These are phyloP conservation scores for Aspergillus baeticus DNA, from an alignment of 495 filamentous ascomycete species.

Conservation along the genomic window DNA sequence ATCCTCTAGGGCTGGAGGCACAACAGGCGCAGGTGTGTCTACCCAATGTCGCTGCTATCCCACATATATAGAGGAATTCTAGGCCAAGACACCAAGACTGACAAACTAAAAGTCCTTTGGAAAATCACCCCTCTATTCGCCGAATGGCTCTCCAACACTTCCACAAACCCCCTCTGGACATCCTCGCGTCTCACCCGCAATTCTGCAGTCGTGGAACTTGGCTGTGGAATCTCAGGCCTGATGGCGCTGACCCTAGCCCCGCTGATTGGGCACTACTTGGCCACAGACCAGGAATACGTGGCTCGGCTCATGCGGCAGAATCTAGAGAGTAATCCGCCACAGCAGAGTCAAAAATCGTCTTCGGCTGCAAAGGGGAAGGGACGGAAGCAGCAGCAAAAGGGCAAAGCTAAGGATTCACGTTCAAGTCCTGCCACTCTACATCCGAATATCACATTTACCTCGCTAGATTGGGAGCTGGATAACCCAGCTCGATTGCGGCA, in stretches of 20 bases:
- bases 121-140: conserved; percentile 87
- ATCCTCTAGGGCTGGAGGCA: conserved; percentile 76
- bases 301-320: conserved; percentile 72
- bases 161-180: conserved; percentile 64
- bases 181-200: conserved; percentile 49
- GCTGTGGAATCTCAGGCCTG: conserved; percentile 80
- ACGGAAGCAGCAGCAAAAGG: conserved; percentile 16
- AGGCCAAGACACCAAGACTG: too few relatives aligned
- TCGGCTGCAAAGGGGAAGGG: conserved; percentile 25
- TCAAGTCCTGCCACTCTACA: neutral
- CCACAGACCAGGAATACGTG: conserved; percentile 89
- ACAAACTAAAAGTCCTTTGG: conserved; percentile 63
- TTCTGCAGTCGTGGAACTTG: conserved; percentile 75
- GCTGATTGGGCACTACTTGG: conserved; percentile 62
- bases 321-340: conserved; percentile 57
- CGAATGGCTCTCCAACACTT: conserved; percentile 64
- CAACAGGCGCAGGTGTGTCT: conserved; percentile 80
- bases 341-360: neutral
- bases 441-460: conserved; percentile 40
- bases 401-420: neutral
- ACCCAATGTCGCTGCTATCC: neutral
- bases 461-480: conserved; percentile 48
- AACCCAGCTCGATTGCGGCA: conserved; percentile 30
- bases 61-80: conserved; percentile 29
- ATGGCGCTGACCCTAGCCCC: conserved; percentile 65